Evolutionary conservation across 352 stramenopile species (phyloP).

Genomic region (Phytophthora sansomeana): DNA sequence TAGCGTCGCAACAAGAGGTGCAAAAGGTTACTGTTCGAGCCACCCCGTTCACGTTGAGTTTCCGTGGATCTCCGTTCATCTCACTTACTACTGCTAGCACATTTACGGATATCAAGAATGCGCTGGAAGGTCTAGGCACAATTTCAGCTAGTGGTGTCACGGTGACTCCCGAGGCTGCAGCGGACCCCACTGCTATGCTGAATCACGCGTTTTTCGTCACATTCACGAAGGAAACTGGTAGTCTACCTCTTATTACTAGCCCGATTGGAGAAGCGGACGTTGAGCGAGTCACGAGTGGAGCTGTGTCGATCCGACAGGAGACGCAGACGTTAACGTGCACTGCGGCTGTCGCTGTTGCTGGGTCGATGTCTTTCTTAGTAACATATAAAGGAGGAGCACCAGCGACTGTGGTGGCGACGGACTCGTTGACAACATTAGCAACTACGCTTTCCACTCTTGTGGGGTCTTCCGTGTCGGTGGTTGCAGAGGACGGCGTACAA

Average conservation of each 20-base stretch:
- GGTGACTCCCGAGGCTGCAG: conserved; percentile 59
- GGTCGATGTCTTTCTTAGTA: conserved; percentile 63
- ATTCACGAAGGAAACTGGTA: conserved; percentile 63
- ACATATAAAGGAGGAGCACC: conserved; percentile 48
- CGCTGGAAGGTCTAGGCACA: conserved; percentile 85
- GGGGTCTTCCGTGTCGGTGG: conserved; percentile 26
- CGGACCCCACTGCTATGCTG: conserved; percentile 39
- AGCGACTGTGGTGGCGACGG: conserved; percentile 49
- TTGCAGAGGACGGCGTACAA: conserved; percentile 32
- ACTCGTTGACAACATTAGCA: conserved; percentile 42
- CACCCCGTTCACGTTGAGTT: conserved; percentile 57
- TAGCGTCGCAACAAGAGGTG: conserved; percentile 57
- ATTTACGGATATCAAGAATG: conserved; percentile 54
- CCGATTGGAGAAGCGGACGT: conserved; percentile 42
- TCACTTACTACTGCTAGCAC: conserved; percentile 46
- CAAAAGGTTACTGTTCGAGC: conserved; percentile 61
- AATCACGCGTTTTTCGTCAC: conserved; percentile 70
- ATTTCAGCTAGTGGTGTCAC: conserved; percentile 80
- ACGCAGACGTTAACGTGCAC: conserved; percentile 83
- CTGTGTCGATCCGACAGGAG: conserved; percentile 67
- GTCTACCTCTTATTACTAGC: conserved; percentile 48
- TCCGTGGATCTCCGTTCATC: conserved; percentile 56
- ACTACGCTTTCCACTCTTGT: conserved; percentile 41
- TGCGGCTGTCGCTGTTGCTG: conserved; percentile 42
- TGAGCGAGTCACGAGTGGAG: conserved; percentile 40